A percentile compares a stretch with the other conserved stretches of the same genome.
phyloP scores from a whole-genome alignment of 306 rosid species.

The Quercus robur region DNA sequence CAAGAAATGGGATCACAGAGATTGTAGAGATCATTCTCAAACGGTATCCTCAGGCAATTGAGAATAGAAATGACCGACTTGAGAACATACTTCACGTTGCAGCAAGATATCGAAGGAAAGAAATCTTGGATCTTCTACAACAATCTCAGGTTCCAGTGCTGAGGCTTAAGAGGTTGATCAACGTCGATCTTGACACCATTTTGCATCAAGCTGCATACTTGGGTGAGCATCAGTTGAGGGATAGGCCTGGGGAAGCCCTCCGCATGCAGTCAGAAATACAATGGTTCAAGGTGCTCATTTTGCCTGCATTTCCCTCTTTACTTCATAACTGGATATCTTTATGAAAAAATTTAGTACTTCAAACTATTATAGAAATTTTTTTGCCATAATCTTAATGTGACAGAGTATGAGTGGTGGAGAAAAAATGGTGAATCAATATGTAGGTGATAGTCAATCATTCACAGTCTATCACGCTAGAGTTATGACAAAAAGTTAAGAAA shows the following conservation, averaged over 20 bases:
- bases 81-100: not conserved
- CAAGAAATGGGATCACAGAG: not conserved
- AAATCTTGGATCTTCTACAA: not conserved
- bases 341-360: too few species aligned
- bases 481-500: too few species aligned
- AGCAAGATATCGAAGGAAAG: not conserved
- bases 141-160: not conserved
- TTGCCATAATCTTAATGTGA: too few species aligned
- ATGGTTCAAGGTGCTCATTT: not conserved
- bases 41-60: not conserved
- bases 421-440: too few species aligned
- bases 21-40: not conserved
- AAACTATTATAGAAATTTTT: too few species aligned
- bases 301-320: too few species aligned
- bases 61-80: not conserved
- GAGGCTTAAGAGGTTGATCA: not conserved
- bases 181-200: not conserved
- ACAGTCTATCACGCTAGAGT: too few species aligned
- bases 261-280: not conserved
- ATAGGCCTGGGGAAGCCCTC: not conserved
- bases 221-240: not conserved
- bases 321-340: too few species aligned
- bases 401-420: too few species aligned
- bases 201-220: constrained; percentile 1
- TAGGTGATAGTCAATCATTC: too few species aligned